Percentiles rank a stretch among this genome's conserved stretches.
Evolutionary conservation across 176 grass and related monocot species (phyloP).

Genomic region (Oryza coarctata): DNA sequence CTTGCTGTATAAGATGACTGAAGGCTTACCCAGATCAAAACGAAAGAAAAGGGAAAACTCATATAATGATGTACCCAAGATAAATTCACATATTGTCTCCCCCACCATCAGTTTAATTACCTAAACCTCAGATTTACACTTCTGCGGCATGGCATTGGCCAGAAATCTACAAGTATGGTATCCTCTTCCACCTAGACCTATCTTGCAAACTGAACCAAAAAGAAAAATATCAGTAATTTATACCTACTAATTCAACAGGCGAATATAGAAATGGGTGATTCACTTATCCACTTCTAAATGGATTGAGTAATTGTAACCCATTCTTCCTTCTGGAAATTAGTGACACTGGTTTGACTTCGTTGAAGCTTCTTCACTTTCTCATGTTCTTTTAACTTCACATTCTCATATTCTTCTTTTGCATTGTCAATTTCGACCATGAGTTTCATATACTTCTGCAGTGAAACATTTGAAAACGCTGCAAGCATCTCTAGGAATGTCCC

Average conservation of each 20-base stretch:
- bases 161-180: slow-evolving; percentile 35
- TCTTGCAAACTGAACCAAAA: slow-evolving; percentile 30
- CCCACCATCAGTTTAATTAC: slow-evolving; percentile 25
- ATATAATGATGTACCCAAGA: slow-evolving; percentile 41
- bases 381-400: slow-evolving; percentile 26
- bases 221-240: slow-evolving; percentile 21
- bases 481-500: slow-evolving; percentile 61
- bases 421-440: slow-evolving; percentile 42
- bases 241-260: slow-evolving; percentile 36
- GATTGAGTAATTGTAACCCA: not conserved
- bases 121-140: slow-evolving; percentile 51
- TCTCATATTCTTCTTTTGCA: slow-evolving; percentile 47
- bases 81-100: slow-evolving; percentile 38
- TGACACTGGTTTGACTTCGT: not conserved
- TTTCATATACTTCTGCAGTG: slow-evolving; percentile 44
- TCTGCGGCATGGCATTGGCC: slow-evolving; percentile 9
- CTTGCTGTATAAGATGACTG: not conserved
- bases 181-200: slow-evolving; percentile 39
- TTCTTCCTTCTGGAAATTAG: slow-evolving; percentile 32
- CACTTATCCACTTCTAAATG: slow-evolving; percentile 37
- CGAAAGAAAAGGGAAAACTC: not conserved
- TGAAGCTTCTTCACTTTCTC: slow-evolving; percentile 20
- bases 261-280: slow-evolving; percentile 31
- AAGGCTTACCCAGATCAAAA: not conserved
- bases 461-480: slow-evolving; percentile 47